Evolutionary conservation across 345 rosid species (phyloP), one percentile per base, ranked within the genome.

Genomic region (Arabidopsis arenosa): DNA sequence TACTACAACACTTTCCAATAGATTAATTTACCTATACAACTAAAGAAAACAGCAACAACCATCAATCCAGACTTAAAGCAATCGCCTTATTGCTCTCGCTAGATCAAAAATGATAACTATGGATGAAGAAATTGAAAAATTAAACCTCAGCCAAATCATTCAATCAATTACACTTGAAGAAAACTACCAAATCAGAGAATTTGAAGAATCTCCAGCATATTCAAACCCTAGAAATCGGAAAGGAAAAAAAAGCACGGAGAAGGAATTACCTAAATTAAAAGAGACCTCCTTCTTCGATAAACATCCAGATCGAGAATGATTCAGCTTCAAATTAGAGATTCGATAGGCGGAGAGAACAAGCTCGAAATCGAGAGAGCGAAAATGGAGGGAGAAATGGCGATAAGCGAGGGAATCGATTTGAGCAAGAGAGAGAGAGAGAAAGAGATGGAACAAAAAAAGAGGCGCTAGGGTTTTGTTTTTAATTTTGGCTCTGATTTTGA

Each of bases 401-500:
- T 17, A 67, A 54, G 74, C 47, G 81, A 78, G 81, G 81, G 81
- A 78, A 75, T 23, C 35, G 71, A 53, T 23, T 17, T 59, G 74
- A 62, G 75, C 60, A 75, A 21, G 55, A 61, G 28, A 35, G 72
- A 36, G 77, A 35, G 58, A 35, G 72, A 49, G 32, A 14, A 2
- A 11, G 32, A 41, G 10, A 32, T 54, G 15, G 58, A 58, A 7
- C 5, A 3, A 28, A 47, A 35, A 62, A 75, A 68, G 74, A 63
- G 81, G 76, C 74, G 78, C 83, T 88, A 91, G 97, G 95, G 93
- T 86, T 88, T 82, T 13, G 4, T 44, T 12, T 5, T 5, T 1
- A 72, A 76, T 84, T 84, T 78, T 51, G 64, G 78, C 70, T 82
- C 84, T 84, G 84, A 85, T 86, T 77, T 86, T 55, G 80, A 78